These are phyloP conservation scores for Platismatia glauca DNA, from an alignment of 495 filamentous ascomycete species.

Conservation along the genomic window DNA sequence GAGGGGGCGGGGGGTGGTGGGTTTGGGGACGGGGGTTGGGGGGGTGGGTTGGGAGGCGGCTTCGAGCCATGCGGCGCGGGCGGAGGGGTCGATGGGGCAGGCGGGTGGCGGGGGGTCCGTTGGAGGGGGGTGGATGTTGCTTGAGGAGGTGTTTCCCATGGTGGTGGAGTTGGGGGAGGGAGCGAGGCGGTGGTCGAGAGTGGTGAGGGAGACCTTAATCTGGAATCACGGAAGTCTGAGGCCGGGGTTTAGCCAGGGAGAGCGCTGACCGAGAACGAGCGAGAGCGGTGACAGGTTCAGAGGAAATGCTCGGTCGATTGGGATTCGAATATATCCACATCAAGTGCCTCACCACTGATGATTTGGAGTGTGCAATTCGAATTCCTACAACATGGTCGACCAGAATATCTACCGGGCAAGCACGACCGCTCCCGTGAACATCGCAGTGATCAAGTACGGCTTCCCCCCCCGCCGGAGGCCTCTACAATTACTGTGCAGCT, in stretches of 20 bases:
- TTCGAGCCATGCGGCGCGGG: slow-evolving; percentile 71
- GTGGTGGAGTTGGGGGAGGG: background rate
- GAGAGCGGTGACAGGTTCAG: background rate
- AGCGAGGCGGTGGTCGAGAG: too few relatives aligned
- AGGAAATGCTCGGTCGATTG: background rate
- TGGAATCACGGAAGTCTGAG: background rate
- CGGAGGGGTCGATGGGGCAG: slow-evolving; percentile 85
- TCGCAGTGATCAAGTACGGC: slow-evolving; percentile 89
- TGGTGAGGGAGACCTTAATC: background rate
- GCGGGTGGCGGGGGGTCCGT: slow-evolving; percentile 31
- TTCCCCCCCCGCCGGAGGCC: slow-evolving; percentile 21
- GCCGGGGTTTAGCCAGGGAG: background rate
- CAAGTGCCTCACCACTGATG: background rate
- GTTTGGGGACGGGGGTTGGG: slow-evolving; percentile 23
- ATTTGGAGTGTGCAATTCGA: background rate
- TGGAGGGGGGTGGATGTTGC: slow-evolving; percentile 20
- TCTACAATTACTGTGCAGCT: slow-evolving; percentile 13
- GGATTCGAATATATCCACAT: background rate
- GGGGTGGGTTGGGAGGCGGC: slow-evolving; percentile 24
- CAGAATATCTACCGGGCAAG: slow-evolving; percentile 70
- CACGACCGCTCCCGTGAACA: slow-evolving; percentile 96
- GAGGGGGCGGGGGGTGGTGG: slow-evolving; percentile 26
- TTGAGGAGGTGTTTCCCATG: slow-evolving; percentile 20
- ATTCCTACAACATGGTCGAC: slow-evolving; percentile 25
- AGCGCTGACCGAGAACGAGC: background rate